Evolutionary conservation across 2,329 filamentous ascomycete genomes (phyloP).

Genomic region (Neonectria faginata): DNA sequence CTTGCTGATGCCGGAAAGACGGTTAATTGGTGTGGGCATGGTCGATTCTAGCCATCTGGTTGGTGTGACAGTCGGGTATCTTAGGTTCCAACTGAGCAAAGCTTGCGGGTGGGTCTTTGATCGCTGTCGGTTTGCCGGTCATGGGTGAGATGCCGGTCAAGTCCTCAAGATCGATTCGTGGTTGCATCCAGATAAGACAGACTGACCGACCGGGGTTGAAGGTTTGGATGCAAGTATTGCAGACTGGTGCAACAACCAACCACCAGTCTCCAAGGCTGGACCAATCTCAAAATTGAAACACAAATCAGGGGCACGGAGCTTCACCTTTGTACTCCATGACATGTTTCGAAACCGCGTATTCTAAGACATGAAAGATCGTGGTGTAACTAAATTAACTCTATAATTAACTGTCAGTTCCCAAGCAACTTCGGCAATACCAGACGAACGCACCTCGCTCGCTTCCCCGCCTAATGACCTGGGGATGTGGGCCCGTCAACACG

Average conservation of each 20-base stretch:
- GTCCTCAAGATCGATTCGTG: not conserved
- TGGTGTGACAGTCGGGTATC: constrained; percentile 8
- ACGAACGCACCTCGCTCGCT: not conserved
- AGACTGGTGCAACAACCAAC: not conserved
- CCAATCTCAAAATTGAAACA: not conserved
- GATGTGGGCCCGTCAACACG: not conserved
- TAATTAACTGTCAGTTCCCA: not conserved
- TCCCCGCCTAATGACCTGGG: constrained; percentile 8
- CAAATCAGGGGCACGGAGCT: not conserved
- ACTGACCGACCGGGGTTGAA: not conserved
- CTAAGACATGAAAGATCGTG: too few species aligned
- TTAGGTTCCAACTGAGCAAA: constrained; percentile 5
- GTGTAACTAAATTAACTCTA: not conserved
- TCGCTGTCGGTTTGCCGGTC: not conserved
- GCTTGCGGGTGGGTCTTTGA: not conserved
- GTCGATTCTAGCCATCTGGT: constrained; percentile 12
- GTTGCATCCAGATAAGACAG: constrained; percentile 15
- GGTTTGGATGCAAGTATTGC: not conserved
- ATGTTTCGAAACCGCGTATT: not conserved
- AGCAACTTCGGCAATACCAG: not conserved
- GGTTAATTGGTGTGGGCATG: not conserved
- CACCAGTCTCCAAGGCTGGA: not conserved
- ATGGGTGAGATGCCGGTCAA: not conserved
- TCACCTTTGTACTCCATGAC: not conserved
- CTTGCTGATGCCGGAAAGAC: not conserved